Percentiles rank a stretch among this genome's conserved stretches.
These are phyloP conservation scores for Antitrichia curtipendula DNA, from an alignment of 225 moss, liverwort and hornwort species.

Conservation along the genomic window DNA sequence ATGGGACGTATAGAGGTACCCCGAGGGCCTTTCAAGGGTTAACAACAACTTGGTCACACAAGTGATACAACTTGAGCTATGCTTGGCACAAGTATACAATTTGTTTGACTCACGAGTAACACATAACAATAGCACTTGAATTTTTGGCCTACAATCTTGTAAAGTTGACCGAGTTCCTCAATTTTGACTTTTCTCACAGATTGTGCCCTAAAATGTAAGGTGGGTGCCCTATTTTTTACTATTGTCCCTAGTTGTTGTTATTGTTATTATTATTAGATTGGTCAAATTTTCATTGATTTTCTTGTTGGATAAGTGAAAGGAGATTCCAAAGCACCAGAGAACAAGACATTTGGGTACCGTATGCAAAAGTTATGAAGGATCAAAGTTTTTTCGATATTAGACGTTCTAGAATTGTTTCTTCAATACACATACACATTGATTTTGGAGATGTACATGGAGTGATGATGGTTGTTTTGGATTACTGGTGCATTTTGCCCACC, in stretches of 20 bases:
- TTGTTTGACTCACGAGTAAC: background rate
- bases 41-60: background rate
- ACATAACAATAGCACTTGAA: background rate
- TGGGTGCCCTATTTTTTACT: too few species aligned
- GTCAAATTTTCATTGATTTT: too few species aligned
- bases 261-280: too few species aligned
- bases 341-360: too few species aligned
- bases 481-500: fast-evolving
- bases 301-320: too few species aligned
- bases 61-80: background rate
- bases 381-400: background rate
- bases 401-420: background rate
- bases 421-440: background rate
- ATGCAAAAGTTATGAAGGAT: background rate
- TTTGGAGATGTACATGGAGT: background rate
- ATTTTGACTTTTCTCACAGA: too few species aligned
- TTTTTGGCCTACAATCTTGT: background rate
- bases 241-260: too few species aligned
- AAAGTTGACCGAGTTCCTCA: background rate
- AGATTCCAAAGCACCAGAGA: too few species aligned
- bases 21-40: too few species aligned
- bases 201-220: too few species aligned
- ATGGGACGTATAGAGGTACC: too few species aligned
- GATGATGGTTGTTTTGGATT: background rate
- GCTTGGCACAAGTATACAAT: too few species aligned